These are phyloP conservation scores for Pezicula carpinea DNA, from an alignment of 2,329 filamentous ascomycete species.

Conservation along the genomic window DNA sequence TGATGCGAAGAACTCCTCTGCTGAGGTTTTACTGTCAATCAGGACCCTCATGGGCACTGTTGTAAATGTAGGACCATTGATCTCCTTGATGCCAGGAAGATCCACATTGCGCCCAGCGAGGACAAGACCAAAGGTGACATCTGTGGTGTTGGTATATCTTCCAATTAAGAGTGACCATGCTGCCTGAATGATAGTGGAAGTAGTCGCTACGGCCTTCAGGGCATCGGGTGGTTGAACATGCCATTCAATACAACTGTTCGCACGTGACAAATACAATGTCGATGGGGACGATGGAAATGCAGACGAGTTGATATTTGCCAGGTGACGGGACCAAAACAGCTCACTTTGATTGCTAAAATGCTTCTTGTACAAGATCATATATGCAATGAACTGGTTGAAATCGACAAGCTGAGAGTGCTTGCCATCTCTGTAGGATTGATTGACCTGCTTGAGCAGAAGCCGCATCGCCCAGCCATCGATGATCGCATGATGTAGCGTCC, in stretches of 20 bases:
- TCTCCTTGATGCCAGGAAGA: constrained; percentile 35
- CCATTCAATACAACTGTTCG: not conserved
- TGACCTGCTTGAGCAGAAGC: not conserved
- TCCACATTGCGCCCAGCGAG: constrained; percentile 34
- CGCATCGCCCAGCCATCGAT: constrained; percentile 45
- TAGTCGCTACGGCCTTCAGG: not conserved
- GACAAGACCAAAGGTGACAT: constrained; percentile 37
- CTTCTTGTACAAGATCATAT: constrained; percentile 37
- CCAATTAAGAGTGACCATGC: constrained; percentile 35
- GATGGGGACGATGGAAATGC: not conserved
- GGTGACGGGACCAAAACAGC: constrained; percentile 7
- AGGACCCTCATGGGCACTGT: constrained; percentile 33
- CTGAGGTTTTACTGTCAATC: too few species aligned
- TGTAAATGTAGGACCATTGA: constrained; percentile 37
- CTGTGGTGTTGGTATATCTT: constrained; percentile 30
- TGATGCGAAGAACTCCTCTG: too few species aligned
- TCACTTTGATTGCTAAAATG: not conserved
- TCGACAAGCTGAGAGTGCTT: not conserved
- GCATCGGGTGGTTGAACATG: not conserved
- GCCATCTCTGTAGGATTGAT: not conserved
- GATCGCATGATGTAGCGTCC: constrained; percentile 3
- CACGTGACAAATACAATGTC: not conserved
- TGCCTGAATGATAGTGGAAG: constrained; percentile 19
- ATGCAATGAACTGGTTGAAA: constrained; percentile 35
- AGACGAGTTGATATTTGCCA: constrained; percentile 36